Evolutionary conservation across 495 filamentous ascomycete species (phyloP).

Genomic region (Diplogelasinospora grovesii): DNA sequence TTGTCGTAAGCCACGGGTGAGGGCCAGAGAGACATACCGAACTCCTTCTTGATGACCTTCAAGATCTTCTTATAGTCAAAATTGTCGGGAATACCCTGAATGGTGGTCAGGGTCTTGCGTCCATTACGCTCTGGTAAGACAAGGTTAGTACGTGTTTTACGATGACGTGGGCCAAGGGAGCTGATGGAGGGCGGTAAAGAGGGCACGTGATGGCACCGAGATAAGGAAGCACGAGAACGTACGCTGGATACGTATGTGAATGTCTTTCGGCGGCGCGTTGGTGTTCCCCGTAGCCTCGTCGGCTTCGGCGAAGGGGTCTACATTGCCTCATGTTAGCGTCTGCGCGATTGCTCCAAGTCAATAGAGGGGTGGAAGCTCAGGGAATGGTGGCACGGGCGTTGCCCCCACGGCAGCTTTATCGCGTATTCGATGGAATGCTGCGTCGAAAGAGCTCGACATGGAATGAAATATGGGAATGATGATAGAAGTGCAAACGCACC

Average conservation of each 20-base stretch:
- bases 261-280: slow-evolving; percentile 89
- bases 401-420: too few relatives aligned
- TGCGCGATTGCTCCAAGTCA: slow-evolving; percentile 2
- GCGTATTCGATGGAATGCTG: too few relatives aligned
- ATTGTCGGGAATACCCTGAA: slow-evolving; percentile 95
- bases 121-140: slow-evolving; percentile 86
- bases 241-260: slow-evolving; percentile 99
- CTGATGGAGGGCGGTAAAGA: too few relatives aligned
- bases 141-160: slow-evolving; percentile 4
- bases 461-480: too few relatives aligned
- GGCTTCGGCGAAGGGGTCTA: slow-evolving; percentile 99
- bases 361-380: slow-evolving; percentile 1
- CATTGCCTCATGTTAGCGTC: slow-evolving; percentile 12
- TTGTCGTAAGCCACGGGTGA: neutral
- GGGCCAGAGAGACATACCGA: slow-evolving; percentile 56
- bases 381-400: too few relatives aligned
- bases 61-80: slow-evolving; percentile 99
- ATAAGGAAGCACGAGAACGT: slow-evolving; percentile 38
- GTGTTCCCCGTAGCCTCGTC: slow-evolving; percentile 96
- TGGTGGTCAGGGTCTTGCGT: slow-evolving; percentile 99
- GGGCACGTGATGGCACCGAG: slow-evolving; percentile 4
- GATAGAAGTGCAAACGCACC: too few relatives aligned
- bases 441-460: too few relatives aligned
- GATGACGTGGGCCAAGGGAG: neutral
- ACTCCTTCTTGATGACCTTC: slow-evolving; percentile 99